Percentiles rank a stretch among this genome's conserved stretches.
phyloP scores from a whole-genome alignment of 495 filamentous ascomycete genomes.

The Baudoinia panamericana region DNA sequence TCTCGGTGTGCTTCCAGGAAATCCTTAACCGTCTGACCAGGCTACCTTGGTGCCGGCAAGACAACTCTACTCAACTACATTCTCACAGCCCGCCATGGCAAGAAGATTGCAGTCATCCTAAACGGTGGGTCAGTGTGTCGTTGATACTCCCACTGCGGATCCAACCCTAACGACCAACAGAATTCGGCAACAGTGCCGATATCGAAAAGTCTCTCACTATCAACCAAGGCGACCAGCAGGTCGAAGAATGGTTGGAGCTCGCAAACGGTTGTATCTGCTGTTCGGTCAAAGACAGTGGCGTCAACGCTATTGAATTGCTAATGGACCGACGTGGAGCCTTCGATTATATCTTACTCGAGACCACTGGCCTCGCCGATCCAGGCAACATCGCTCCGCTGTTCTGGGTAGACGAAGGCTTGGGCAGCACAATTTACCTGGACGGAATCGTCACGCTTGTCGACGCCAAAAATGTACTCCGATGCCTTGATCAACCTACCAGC shows the following conservation, averaged over 20 bases:
- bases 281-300: conserved; percentile 89
- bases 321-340: conserved; percentile 89
- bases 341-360: conserved; percentile 97
- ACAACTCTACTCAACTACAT: conserved; percentile 95
- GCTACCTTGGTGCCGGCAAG: conserved; percentile 88
- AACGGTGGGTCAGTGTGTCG: conserved; percentile 46
- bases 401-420: conserved; percentile 92
- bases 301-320: conserved; percentile 85
- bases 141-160: conserved; percentile 20
- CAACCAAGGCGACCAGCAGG: conserved; percentile 69
- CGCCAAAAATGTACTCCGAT: conserved; percentile 75
- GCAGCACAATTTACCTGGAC: conserved; percentile 87
- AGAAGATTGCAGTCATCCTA: conserved; percentile 93
- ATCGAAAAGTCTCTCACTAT: conserved; percentile 90
- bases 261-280: conserved; percentile 98
- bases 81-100: conserved; percentile 81
- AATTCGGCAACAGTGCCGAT: conserved; percentile 44
- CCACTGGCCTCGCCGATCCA: conserved; percentile 87
- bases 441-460: conserved; percentile 94
- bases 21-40: conserved; percentile 26
- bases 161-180: conserved; percentile 4
- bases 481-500: conserved; percentile 60
- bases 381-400: conserved; percentile 93
- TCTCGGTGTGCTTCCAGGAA: too few species aligned
- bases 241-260: conserved; percentile 90